phyloP scores from a whole-genome alignment of 345 rosid species.

The Ailanthus altissimus region DNA sequence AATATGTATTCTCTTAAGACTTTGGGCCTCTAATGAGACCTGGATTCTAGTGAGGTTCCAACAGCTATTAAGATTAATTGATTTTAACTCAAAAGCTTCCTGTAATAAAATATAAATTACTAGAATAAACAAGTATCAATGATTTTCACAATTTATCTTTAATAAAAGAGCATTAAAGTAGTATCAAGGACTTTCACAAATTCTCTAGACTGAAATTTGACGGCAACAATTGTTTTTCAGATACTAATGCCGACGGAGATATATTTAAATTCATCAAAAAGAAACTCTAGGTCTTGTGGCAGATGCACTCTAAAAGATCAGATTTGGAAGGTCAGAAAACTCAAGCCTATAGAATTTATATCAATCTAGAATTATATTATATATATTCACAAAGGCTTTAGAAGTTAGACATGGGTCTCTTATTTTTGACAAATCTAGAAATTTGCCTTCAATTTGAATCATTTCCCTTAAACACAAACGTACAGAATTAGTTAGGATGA shows the following conservation, averaged over 20 bases:
- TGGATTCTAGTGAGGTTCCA: slow-evolving; percentile 2
- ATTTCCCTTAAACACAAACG: not conserved
- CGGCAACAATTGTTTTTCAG: not conserved
- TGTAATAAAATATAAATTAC: not conserved
- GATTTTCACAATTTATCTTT: not conserved
- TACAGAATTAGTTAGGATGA: not conserved
- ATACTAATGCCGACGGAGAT: no score
- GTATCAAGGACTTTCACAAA: no score
- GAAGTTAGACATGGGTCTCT: not conserved
- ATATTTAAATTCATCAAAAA: not conserved
- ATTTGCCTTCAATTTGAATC: slow-evolving; percentile 3
- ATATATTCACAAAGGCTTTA: slow-evolving; percentile 6
- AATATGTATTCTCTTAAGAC: slow-evolving; percentile 15
- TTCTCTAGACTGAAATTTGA: not conserved
- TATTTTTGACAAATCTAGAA: slow-evolving; percentile 19
- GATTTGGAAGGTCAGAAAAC: not conserved
- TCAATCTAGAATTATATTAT: slow-evolving; percentile 14
- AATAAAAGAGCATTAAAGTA: not conserved
- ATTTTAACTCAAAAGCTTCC: slow-evolving; percentile 9
- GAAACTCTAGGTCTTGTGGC: not conserved
- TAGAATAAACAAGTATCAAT: not conserved
- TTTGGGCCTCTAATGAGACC: not conserved
- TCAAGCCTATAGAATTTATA: slow-evolving; percentile 2
- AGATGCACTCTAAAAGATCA: not conserved
- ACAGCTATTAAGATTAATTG: slow-evolving; percentile 12